Conservation (phyloP, 305 asterid species). For the Fraxinus ornus region DNA sequence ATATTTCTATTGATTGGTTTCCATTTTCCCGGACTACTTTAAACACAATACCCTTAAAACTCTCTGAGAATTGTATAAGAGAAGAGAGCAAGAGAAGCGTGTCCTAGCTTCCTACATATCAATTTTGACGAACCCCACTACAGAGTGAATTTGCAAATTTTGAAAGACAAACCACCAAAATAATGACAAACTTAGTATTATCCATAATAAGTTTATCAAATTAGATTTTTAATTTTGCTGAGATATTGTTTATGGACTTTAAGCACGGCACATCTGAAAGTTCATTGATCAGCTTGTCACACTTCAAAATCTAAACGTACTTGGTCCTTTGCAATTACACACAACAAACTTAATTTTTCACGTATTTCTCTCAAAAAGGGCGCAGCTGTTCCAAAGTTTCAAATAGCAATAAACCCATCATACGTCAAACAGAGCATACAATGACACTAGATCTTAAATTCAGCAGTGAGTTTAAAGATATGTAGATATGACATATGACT, state of each 20-base stretch:
- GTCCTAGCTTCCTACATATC: not conserved
- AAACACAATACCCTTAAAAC: not conserved
- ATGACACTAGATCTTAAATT: not conserved
- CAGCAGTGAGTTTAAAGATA: not conserved
- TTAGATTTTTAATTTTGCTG: not conserved
- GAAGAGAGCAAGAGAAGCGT: not conserved
- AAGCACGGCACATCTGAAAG: not conserved
- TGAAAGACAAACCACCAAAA: not conserved
- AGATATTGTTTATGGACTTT: not conserved
- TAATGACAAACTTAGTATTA: not conserved
- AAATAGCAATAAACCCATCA: not conserved
- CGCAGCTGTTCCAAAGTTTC: not conserved
- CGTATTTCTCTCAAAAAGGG: not conserved
- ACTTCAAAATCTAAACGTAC: not conserved
- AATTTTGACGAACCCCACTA: not conserved
- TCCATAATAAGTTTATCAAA: not conserved
- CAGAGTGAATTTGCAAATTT: not conserved
- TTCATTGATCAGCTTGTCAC: not conserved
- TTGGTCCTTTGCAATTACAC: not conserved
- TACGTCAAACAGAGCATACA: not conserved
- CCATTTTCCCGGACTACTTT: not conserved
- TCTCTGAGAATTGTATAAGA: not conserved
- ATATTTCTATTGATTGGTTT: not conserved
- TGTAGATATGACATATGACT: not conserved
- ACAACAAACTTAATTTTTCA: not conserved